A percentile compares a stretch with the other conserved stretches of the same genome.
These are phyloP conservation scores for Ophiostoma tasmaniense DNA, from an alignment of 2,329 filamentous ascomycete genomes.

Conservation along the genomic window DNA sequence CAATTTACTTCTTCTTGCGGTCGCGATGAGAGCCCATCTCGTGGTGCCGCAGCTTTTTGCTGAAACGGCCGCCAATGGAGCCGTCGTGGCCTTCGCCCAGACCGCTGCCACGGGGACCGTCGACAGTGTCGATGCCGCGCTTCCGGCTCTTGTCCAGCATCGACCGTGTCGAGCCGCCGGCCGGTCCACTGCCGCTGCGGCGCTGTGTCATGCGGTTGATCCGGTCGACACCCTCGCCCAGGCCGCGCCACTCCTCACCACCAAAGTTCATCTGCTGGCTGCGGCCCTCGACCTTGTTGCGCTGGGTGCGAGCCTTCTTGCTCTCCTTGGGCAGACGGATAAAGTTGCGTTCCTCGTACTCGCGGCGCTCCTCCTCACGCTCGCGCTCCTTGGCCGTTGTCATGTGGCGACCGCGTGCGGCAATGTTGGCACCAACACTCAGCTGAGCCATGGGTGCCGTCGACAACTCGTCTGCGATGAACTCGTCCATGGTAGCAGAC, in stretches of 20 bases:
- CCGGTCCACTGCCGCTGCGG: constrained; percentile 47
- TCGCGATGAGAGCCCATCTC: constrained; percentile 37
- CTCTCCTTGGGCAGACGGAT: constrained; percentile 74
- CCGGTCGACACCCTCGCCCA: constrained; percentile 77
- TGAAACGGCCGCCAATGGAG: constrained; percentile 56
- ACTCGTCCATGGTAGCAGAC: constrained; percentile 86
- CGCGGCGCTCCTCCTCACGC: constrained; percentile 66
- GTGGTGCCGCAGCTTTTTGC: constrained; percentile 56
- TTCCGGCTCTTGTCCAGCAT: constrained; percentile 81
- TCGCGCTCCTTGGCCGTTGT: constrained; percentile 70
- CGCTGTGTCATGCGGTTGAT: constrained; percentile 75
- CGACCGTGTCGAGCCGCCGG: constrained; percentile 44
- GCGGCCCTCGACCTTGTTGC: constrained; percentile 42
- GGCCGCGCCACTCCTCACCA: constrained; percentile 84
- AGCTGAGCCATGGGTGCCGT: constrained; percentile 73
- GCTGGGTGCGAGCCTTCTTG: constrained; percentile 76
- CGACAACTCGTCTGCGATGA: constrained; percentile 76
- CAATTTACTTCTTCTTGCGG: constrained; percentile 31
- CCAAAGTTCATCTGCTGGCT: constrained; percentile 61
- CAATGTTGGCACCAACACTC: constrained; percentile 85
- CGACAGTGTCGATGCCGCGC: constrained; percentile 57
- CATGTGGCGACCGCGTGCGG: constrained; percentile 65
- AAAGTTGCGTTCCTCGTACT: constrained; percentile 92
- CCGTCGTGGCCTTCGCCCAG: constrained; percentile 15
- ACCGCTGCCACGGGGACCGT: constrained; percentile 60